phyloP scores from a whole-genome alignment of 108 stramenopile genomes.

The Fragilaria radians region DNA sequence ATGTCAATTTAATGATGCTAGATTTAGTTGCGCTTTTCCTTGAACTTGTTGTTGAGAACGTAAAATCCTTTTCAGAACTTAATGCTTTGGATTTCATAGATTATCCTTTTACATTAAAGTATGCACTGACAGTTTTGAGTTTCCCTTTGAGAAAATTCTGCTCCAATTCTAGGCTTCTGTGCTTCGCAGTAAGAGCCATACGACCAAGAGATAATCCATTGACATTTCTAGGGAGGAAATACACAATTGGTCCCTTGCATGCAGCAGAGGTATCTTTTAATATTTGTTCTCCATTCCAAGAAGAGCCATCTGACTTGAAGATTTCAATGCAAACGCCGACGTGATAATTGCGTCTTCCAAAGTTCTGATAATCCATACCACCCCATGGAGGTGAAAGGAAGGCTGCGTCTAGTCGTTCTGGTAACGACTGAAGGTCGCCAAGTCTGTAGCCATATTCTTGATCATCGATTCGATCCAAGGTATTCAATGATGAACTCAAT shows the following conservation, averaged over 20 bases:
- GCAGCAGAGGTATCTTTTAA: constrained; percentile 33
- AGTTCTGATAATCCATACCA: constrained; percentile 67
- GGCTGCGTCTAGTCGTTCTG: constrained; percentile 57
- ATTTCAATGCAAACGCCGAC: constrained; percentile 63
- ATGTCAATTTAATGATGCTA: too few species aligned
- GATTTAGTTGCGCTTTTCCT: too few species aligned
- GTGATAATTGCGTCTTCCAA: constrained; percentile 82
- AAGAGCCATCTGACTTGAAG: constrained; percentile 27
- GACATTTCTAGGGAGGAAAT: constrained; percentile 75
- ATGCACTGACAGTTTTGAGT: constrained; percentile 86
- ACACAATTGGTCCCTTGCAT: constrained; percentile 35
- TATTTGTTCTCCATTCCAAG: constrained; percentile 29
- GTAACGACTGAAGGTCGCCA: constrained; percentile 66
- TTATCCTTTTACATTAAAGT: too few species aligned
- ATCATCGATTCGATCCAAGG: constrained; percentile 46
- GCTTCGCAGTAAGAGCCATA: constrained; percentile 73
- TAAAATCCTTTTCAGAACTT: too few species aligned
- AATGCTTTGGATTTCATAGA: too few species aligned
- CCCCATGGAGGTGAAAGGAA: constrained; percentile 91
- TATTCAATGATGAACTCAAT: constrained; percentile 15
- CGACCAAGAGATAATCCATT: constrained; percentile 60
- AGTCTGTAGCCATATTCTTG: constrained; percentile 54
- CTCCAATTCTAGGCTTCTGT: constrained; percentile 72
- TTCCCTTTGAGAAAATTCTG: constrained; percentile 84
- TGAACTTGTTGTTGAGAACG: too few species aligned